Conservation (phyloP, 2,329 filamentous ascomycete species). For the Diaporthe citrichinensis region DNA sequence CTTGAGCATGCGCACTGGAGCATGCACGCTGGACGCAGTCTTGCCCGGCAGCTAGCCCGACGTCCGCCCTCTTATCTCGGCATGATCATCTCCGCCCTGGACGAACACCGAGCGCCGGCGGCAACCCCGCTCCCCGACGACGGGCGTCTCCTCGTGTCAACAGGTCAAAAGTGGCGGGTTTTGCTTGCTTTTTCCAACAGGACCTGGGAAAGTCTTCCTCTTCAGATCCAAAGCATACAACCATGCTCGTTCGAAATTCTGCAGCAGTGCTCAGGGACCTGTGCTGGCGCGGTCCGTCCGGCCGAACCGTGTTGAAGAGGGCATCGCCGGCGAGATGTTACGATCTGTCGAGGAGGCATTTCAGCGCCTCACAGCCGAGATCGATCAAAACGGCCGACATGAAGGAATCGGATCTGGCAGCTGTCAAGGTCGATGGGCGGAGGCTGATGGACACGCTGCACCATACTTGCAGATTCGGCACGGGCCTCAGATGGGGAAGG, state of each 20-base stretch:
- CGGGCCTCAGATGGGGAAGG: constrained; percentile 77
- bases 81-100: background rate
- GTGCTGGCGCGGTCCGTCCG: background rate
- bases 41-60: background rate
- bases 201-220: accelerated
- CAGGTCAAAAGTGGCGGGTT: background rate
- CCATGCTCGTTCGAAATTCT: background rate
- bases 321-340: background rate
- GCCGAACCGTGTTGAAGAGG: background rate
- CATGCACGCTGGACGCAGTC: background rate
- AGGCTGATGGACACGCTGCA: constrained; percentile 76
- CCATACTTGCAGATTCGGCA: constrained; percentile 76
- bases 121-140: constrained; percentile 12
- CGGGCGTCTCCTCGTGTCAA: background rate
- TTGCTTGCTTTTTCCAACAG: background rate
- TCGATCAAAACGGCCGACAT: constrained; percentile 35
- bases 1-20: background rate
- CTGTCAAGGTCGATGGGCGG: constrained; percentile 68
- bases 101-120: background rate
- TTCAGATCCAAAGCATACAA: background rate
- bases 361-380: constrained; percentile 19
- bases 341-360: constrained; percentile 16
- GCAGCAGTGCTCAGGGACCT: background rate
- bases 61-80: background rate
- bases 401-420: constrained; percentile 35